These are phyloP conservation scores for Conticribra guillardii DNA, from an alignment of 108 stramenopile genomes.

Conservation along the genomic window DNA sequence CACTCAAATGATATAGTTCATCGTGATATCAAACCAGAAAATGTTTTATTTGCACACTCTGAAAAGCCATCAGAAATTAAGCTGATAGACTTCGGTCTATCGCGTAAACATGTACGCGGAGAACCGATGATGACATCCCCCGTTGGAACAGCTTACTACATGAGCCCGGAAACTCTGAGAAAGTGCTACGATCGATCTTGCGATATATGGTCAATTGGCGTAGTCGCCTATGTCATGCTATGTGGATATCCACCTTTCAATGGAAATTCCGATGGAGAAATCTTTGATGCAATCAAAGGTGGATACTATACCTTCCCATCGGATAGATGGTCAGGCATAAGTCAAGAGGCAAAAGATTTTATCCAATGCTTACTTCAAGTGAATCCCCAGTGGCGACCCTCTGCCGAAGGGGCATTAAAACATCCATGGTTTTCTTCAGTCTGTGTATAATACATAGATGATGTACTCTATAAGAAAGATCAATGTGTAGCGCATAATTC, in stretches of 20 bases:
- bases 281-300: constrained; percentile 53
- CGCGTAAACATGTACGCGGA: neutral
- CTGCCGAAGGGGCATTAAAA: constrained; percentile 59
- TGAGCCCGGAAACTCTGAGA: constrained; percentile 79
- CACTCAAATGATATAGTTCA: constrained; percentile 91
- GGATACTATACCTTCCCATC: constrained; percentile 67
- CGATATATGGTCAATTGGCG: constrained; percentile 85
- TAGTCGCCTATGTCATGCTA: constrained; percentile 84
- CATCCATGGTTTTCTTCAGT: constrained; percentile 21
- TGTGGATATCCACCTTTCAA: constrained; percentile 92
- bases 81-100: constrained; percentile 29
- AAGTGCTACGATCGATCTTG: constrained; percentile 72
- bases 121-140: constrained; percentile 55
- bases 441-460: no score
- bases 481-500: no score
- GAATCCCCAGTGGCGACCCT: constrained; percentile 52
- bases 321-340: constrained; percentile 71
- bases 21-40: no score
- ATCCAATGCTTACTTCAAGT: constrained; percentile 64
- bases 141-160: constrained; percentile 77
- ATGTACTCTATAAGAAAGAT: no score
- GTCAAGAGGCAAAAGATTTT: constrained; percentile 76
- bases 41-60: no score
- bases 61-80: neutral
- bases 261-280: constrained; percentile 52